Base-by-base conservation (phyloP, 140 eudicot genomes). In the Stevia rebaudiana region DNA sequence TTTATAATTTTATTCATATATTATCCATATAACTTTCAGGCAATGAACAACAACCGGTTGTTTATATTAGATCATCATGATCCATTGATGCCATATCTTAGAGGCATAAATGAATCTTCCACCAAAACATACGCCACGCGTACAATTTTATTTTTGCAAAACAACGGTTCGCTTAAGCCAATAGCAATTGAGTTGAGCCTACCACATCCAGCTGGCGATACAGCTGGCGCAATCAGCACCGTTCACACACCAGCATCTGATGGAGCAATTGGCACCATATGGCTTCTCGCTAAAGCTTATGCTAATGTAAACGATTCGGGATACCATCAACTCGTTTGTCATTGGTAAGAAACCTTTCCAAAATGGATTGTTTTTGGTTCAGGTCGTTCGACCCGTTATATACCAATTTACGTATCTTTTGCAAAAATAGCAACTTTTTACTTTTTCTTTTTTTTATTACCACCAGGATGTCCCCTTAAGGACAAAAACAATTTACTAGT, bases 261-360 rank as follows among this genome's bases (percentile, higher is more conserved):
- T 16, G 91, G 87, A 35, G 69, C 63, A 12, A 80, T 81, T 72
- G 91, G 72, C 19, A 67, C 87, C 30, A 55, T 84, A 31, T 84
- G 91, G 91, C 80, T 81, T 30, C 42, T 84, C 31, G 91, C 91
- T 17, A 84, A 84, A 78, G 82, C 91, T 24, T 84, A 81, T 66
- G 87, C 65, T 41, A 79, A 75, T 18, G 87, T 84, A 31, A 84
- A 78, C 33, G 91, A 84, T 65, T 73, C 82, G 0, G 91, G 91
- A 30, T 61, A 72, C 61, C 91, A 84, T 75, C 87, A 84, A 72
- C 91, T 84, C 23, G 66, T 84, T 17, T 75, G 81, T 67, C 91
- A 84, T 50, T 84, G 91, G 91, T 84, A 84, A 57, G 65, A 7
- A 30, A 12, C 59, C 28, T 33, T 43, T 10, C 6, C 16, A 48